These are phyloP conservation scores for Phaeosphaeriaceae sp. DNA, from an alignment of 2,329 filamentous ascomycete species.

Conservation along the genomic window DNA sequence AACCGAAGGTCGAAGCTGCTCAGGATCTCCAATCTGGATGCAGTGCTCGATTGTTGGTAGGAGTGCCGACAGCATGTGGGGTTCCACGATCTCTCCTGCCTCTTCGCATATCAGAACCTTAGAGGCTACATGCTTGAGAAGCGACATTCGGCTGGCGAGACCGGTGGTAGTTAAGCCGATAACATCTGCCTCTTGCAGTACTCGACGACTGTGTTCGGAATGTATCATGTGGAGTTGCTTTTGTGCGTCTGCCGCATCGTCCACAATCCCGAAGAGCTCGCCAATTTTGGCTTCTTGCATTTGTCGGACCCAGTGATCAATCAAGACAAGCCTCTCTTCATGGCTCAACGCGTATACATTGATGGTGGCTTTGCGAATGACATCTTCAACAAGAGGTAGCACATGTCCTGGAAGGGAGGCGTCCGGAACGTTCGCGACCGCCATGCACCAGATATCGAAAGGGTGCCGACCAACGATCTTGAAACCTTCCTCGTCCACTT, in stretches of 20 bases:
- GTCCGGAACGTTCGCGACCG: not conserved
- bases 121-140: slow-evolving; percentile 58
- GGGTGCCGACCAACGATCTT: slow-evolving; percentile 27
- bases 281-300: slow-evolving; percentile 15
- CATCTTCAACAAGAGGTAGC: too few species aligned
- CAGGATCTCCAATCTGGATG: slow-evolving; percentile 71
- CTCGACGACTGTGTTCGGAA: slow-evolving; percentile 50
- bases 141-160: slow-evolving; percentile 62
- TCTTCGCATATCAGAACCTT: slow-evolving; percentile 74
- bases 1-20: slow-evolving; percentile 67
- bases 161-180: slow-evolving; percentile 69
- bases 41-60: slow-evolving; percentile 67
- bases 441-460: slow-evolving; percentile 29
- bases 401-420: too few species aligned
- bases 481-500: slow-evolving; percentile 25
- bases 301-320: slow-evolving; percentile 25
- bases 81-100: slow-evolving; percentile 73
- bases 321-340: slow-evolving; percentile 17
- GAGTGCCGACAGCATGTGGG: slow-evolving; percentile 67
- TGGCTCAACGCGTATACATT: slow-evolving; percentile 17
- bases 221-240: slow-evolving; percentile 28
- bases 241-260: slow-evolving; percentile 15
- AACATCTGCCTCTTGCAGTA: slow-evolving; percentile 56
- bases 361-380: slow-evolving; percentile 14
- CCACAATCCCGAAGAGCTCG: slow-evolving; percentile 21